Percentiles rank a stretch among this genome's conserved stretches.
These are phyloP conservation scores for Nothopassalora personata DNA, from an alignment of 2,329 filamentous ascomycete species.

Conservation along the genomic window DNA sequence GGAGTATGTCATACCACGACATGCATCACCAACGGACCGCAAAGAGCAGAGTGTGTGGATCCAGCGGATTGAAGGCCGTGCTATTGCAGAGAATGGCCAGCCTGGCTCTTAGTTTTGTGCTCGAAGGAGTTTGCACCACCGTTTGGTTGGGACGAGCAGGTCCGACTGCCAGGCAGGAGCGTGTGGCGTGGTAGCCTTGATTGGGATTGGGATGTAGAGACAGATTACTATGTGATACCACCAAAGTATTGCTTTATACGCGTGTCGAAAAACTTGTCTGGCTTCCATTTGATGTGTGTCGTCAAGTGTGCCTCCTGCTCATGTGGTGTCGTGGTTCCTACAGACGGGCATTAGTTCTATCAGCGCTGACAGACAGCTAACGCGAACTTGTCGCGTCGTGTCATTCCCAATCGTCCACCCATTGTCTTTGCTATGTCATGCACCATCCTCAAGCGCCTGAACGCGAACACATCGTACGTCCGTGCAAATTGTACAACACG, in stretches of 20 bases:
- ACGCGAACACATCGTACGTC: constrained; percentile 1
- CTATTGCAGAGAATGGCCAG: neutral
- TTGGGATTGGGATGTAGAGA: neutral
- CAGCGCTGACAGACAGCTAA: neutral
- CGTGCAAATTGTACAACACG: constrained; percentile 4
- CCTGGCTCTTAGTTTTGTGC: neutral
- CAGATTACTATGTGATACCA: neutral
- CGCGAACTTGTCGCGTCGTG: neutral
- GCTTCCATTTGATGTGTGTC: neutral
- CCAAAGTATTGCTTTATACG: neutral
- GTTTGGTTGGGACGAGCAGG: neutral
- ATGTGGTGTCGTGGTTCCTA: too few relatives aligned
- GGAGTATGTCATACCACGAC: neutral
- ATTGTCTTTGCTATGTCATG: constrained; percentile 2
- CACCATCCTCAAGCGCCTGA: neutral
- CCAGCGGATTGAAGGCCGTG: neutral
- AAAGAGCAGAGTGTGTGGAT: neutral
- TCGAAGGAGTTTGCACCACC: neutral
- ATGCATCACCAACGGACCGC: neutral
- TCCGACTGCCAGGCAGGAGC: neutral
- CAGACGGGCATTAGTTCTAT: too few relatives aligned
- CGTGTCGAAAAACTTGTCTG: neutral
- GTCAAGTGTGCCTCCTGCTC: neutral
- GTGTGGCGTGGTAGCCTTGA: neutral
- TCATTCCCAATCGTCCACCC: neutral